These are phyloP conservation scores for Neopestalotiopsis sp. DNA, from an alignment of 2,329 filamentous ascomycete species.

Conservation along the genomic window DNA sequence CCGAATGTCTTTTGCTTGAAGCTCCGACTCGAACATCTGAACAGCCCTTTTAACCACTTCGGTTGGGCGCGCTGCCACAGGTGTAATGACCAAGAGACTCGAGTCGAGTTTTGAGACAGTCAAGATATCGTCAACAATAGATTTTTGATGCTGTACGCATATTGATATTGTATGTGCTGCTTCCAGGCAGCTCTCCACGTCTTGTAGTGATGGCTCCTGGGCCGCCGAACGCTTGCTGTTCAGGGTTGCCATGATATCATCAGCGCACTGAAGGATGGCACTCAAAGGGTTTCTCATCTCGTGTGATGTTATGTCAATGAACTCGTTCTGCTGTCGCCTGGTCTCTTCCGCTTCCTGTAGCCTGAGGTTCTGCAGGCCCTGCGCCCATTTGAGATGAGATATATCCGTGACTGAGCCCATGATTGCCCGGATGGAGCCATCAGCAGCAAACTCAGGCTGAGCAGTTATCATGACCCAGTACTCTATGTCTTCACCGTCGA, in stretches of 20 bases:
- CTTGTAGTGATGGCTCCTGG: conserved; percentile 29
- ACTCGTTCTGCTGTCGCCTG: conserved; percentile 59
- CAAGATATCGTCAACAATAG: conserved; percentile 54
- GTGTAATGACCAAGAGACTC: conserved; percentile 60
- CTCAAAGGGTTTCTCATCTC: conserved; percentile 60
- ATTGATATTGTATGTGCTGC: conserved; percentile 62
- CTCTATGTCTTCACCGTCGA: conserved; percentile 45
- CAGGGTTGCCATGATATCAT: conserved; percentile 51
- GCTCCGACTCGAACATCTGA: conserved; percentile 65
- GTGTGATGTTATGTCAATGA: conserved; percentile 58
- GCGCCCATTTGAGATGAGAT: conserved; percentile 48
- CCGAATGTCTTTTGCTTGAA: conserved; percentile 60
- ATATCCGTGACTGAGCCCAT: conserved; percentile 51
- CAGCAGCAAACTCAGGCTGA: conserved; percentile 37
- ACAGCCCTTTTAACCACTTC: conserved; percentile 57
- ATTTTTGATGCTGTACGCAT: conserved; percentile 63
- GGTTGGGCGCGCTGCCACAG: conserved; percentile 56
- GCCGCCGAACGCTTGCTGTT: conserved; percentile 30
- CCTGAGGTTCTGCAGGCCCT: conserved; percentile 42
- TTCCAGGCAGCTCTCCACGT: conserved; percentile 55
- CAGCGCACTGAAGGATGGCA: conserved; percentile 62
- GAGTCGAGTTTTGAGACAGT: conserved; percentile 60
- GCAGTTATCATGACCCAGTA: conserved; percentile 49
- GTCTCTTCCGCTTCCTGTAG: conserved; percentile 44
- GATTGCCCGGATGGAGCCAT: conserved; percentile 41